Evolutionary conservation across 2,329 filamentous ascomycete genomes (phyloP), one percentile per base, ranked within the genome.

Genomic region (Arthrocladium fulminans): DNA sequence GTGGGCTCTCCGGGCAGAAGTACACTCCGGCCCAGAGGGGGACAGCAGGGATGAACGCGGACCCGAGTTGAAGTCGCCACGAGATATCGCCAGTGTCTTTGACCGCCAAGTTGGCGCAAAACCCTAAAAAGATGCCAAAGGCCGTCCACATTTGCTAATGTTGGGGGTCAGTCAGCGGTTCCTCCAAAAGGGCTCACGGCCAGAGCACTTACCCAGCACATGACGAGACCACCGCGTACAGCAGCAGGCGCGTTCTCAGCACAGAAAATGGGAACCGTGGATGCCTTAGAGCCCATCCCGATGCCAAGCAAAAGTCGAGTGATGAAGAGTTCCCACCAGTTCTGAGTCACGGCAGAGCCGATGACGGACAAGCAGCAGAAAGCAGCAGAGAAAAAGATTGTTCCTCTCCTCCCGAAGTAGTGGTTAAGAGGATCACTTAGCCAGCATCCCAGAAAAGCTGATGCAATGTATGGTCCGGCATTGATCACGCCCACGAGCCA

Each of bases 151-250:
- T 44, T 24, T 42, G 45, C 45, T 64, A 53, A 78, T 74, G 9
- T 70, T 74, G 68, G 70, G 73, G 39, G 69, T 61, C 27, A 30
- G 25, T 29, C 27, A 29, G 20, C n/a, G 40, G 32, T 22, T 12
- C 5, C 37, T 38, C 13, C 13, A 34, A 32, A 13, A n/a, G 38
- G 17, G 20, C 49, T 51, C 20, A 17, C 7, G 9, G 23, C 9
- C 8, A 13, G 13, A 15, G 41, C 25, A 45, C 24, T 30, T 45
- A 32, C 23, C 85, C 86, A 90, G 53, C 81, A 81, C 85, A 90
- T 90, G 54, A 89, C 84, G 15, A 92, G 71, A 6, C 83, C 84
- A 54, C 84, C 84, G 61, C 84, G 78, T 47, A 88, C 81, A 3
- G 67, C 64, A 1, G 83, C 80, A 0, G 84, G 84, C 0, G 81